Evolutionary conservation across 768 basidiomycete genomes (phyloP), one percentile per base, ranked within the genome.

Genomic region (Trametes punicea): DNA sequence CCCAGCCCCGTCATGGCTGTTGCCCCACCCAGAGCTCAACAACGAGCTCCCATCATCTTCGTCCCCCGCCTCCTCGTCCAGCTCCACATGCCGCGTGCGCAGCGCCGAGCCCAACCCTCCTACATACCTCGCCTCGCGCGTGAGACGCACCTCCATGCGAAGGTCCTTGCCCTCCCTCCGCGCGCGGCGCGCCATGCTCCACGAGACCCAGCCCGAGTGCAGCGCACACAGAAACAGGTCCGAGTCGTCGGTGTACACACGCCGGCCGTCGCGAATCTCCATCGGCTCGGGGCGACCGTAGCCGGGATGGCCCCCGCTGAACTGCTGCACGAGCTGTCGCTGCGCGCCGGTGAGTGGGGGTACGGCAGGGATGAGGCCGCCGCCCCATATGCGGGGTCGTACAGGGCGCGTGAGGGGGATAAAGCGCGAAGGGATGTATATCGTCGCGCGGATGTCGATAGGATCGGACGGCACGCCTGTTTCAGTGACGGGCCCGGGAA

Each of bases 181-280:
- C 53, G 78, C 79, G 25, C 67, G 65, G 31, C 67, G 49, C 34
- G 76, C 67, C n/a, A 64, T 69, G 49, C 70, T 74, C 78, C 78
- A 80, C 15, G 71, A 70, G 30, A 78, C 65, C 45, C 73, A 66
- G 6, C 88, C 88, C 0, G 85, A 76, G 61, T 90, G 88, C 42
- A 90, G 69, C 2, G 84, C 86, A 52, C 84, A 85, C 36, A 85
- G 65, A 64, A 87, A 81, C 47, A 88, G 64, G 62, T 88, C 85
- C 8, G 86, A 88, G 69, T 90, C 88, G 69, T 90, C 87, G 0
- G 88, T 90, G 70, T 90, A 90, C 31, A 88, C 76, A 44, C 84
- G 73, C n/a, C 82, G 73, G 30, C 71, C 71, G 26, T 75, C 62
- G 21, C 60, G 51, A 27, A 63, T 40, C 55, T 64, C 67, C 39